Conservation (phyloP, 1,284 basidiomycete genomes). For the Ustilago loliicola region DNA sequence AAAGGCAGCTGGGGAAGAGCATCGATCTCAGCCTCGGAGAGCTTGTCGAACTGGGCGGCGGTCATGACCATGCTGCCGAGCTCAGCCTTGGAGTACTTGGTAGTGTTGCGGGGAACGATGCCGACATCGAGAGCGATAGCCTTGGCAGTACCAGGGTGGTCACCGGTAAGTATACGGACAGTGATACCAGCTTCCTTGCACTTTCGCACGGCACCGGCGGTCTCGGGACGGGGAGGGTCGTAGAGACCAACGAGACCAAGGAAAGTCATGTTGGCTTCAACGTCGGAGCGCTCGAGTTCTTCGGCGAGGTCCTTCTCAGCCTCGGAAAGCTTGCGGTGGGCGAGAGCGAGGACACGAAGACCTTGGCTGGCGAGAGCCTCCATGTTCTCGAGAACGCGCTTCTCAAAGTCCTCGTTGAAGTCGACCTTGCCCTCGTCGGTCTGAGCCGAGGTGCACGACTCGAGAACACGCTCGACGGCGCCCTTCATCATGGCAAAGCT, state of each 20-base stretch:
- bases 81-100: constrained; percentile 48
- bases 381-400: constrained; percentile 61
- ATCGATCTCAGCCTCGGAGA: constrained; percentile 77
- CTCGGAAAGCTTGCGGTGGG: constrained; percentile 53
- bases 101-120: constrained; percentile 73
- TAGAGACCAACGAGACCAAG: constrained; percentile 77
- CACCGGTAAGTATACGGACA: constrained; percentile 77
- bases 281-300: constrained; percentile 69
- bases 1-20: constrained; percentile 74
- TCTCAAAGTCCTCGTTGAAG: constrained; percentile 53
- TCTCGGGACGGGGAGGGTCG: constrained; percentile 80
- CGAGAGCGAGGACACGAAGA: constrained; percentile 67
- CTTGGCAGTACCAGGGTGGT: constrained; percentile 71
- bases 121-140: constrained; percentile 73
- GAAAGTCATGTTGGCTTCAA: constrained; percentile 77
- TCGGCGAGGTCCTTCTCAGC: constrained; percentile 54
- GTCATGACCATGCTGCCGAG: constrained; percentile 72
- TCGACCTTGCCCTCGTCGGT: constrained; percentile 68
- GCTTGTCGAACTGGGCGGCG: constrained; percentile 77
- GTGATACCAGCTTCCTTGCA: constrained; percentile 78
- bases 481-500: constrained; percentile 69
- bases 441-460: constrained; percentile 58
- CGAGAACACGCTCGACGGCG: constrained; percentile 67
- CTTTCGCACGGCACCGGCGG: constrained; percentile 76
- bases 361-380: constrained; percentile 65